Conservation (phyloP, 192 early-diverging fungal species). For the Coemansia sp. region DNA sequence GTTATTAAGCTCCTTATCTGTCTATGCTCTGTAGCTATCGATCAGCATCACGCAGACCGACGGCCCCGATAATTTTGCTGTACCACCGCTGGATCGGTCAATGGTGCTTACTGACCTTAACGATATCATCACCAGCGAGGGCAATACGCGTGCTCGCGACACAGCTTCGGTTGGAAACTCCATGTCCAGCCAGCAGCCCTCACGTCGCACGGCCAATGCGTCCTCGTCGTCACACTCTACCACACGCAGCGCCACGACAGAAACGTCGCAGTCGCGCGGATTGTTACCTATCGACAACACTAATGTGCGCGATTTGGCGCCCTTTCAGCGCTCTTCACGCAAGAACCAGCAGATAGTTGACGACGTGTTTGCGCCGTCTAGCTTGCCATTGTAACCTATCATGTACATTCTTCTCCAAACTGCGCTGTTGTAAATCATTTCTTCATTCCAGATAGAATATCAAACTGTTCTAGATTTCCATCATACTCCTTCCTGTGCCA, state of each 20-base stretch:
- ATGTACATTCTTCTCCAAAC: neutral
- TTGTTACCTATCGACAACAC: slow-evolving; percentile 56
- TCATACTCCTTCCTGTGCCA: slow-evolving; percentile 7
- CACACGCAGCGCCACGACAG: slow-evolving; percentile 43
- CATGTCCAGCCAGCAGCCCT: slow-evolving; percentile 31
- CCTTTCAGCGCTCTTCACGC: slow-evolving; percentile 50
- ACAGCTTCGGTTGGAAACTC: slow-evolving; percentile 43
- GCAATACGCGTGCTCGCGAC: slow-evolving; percentile 27
- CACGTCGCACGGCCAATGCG: slow-evolving; percentile 16
- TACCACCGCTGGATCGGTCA: slow-evolving; percentile 43
- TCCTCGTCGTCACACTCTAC: slow-evolving; percentile 40
- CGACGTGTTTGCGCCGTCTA: slow-evolving; percentile 32
- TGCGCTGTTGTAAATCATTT: neutral
- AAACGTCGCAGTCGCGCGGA: slow-evolving; percentile 47
- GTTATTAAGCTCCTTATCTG: neutral
- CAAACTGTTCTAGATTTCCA: neutral
- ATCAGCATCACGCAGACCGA: slow-evolving; percentile 32
- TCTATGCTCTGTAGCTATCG: slow-evolving; percentile 37
- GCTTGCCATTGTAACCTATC: slow-evolving; percentile 27
- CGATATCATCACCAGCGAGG: slow-evolving; percentile 47
- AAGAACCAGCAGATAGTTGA: slow-evolving; percentile 54
- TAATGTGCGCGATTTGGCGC: slow-evolving; percentile 49
- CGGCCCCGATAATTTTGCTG: slow-evolving; percentile 33
- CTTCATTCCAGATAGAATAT: neutral
- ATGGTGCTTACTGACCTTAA: slow-evolving; percentile 54